Percentiles rank a stretch among this genome's conserved stretches.
Conservation (phyloP, 768 basidiomycete genomes). For the Termitomyces sp. region DNA sequence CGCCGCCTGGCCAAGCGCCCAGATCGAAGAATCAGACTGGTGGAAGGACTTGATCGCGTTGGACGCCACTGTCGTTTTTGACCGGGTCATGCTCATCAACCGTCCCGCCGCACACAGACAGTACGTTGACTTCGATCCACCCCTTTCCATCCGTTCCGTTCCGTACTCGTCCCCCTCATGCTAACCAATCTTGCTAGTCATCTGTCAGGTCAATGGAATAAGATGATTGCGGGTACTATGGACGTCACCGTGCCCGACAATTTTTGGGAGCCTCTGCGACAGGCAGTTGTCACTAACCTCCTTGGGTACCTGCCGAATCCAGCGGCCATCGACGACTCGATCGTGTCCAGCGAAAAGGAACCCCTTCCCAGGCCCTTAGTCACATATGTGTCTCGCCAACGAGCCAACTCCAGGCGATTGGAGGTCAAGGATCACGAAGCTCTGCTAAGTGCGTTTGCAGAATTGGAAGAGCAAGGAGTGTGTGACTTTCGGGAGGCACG, state of each 20-base stretch:
- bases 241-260: conserved; percentile 20
- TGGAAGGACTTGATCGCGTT: conserved; percentile 56
- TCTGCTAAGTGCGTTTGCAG: conserved; percentile 43
- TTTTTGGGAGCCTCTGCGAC: conserved; percentile 35
- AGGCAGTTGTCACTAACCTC: conserved; percentile 23
- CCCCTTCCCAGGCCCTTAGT: conserved; percentile 24
- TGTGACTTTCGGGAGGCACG: conserved; percentile 40
- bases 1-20: conserved; percentile 55
- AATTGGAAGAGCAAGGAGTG: conserved; percentile 48
- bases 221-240: conserved; percentile 34
- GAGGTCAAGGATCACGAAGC: conserved; percentile 43
- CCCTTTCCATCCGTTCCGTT: neutral
- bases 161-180: conserved; percentile 1
- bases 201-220: conserved; percentile 24
- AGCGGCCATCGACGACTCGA: neutral
- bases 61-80: conserved; percentile 53
- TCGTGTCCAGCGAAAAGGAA: neutral
- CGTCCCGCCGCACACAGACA: conserved; percentile 56
- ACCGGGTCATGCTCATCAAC: conserved; percentile 57
- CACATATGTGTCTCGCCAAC: conserved; percentile 64
- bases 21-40: conserved; percentile 55
- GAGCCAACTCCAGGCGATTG: conserved; percentile 33
- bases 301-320: conserved; percentile 30
- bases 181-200: conserved; percentile 19
- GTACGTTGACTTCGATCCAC: conserved; percentile 20